A percentile compares a stretch with the other conserved stretches of the same genome.
These are phyloP conservation scores for Gynostemma pentaphyllum DNA, from an alignment of 306 rosid species.

Conservation along the genomic window DNA sequence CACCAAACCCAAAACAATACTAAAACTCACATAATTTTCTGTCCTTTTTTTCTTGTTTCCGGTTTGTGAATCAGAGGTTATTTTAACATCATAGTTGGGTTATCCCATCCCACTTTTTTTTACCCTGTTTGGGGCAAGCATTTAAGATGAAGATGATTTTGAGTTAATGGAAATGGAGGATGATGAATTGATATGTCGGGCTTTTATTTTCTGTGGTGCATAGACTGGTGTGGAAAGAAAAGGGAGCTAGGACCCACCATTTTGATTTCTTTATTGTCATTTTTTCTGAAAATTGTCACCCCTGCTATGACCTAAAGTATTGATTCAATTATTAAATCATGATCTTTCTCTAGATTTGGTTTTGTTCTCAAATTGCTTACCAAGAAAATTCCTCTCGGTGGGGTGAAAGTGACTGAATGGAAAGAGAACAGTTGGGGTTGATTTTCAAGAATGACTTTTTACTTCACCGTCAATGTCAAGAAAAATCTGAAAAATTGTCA, in stretches of 20 bases:
- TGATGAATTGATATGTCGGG: slow-evolving; percentile 10
- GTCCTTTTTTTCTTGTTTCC: background rate
- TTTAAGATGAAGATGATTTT: background rate
- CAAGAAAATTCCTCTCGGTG: background rate
- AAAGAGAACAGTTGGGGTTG: background rate
- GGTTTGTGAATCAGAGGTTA: background rate
- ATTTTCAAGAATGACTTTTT: background rate
- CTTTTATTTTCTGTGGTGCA: slow-evolving; percentile 3
- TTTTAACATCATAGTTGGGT: background rate
- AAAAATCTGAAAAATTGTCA: background rate
- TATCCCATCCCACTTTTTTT: background rate
- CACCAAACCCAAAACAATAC: slow-evolving; percentile 1
- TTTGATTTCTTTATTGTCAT: background rate
- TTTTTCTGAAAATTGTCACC: background rate
- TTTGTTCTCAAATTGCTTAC: slow-evolving; percentile 2
- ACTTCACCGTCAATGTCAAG: background rate
- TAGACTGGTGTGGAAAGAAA: background rate
- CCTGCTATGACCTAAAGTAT: slow-evolving; percentile 20
- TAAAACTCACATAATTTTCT: background rate
- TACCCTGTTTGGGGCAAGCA: background rate
- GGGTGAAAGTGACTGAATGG: background rate
- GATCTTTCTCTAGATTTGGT: slow-evolving; percentile 8
- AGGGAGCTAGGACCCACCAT: slow-evolving; percentile 28
- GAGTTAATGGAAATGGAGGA: slow-evolving; percentile 12
- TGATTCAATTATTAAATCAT: slow-evolving; percentile 21